Conservation (phyloP, 2,329 filamentous ascomycete genomes). For the Ophiostoma novo-ulmi region DNA sequence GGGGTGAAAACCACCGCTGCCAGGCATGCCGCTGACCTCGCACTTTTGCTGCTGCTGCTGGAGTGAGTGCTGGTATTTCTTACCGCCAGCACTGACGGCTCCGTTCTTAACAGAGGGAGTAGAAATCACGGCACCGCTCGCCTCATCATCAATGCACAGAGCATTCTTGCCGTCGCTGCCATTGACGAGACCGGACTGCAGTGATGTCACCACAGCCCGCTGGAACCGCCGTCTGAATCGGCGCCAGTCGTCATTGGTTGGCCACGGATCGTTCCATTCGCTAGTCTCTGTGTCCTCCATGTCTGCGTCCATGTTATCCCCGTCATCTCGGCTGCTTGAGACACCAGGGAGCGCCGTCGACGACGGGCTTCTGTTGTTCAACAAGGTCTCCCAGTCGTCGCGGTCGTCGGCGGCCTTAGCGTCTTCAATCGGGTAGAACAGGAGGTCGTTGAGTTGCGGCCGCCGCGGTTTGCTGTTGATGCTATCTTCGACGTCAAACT, state of each 20-base stretch:
- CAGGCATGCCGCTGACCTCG: not conserved
- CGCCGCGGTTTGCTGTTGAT: conserved; percentile 42
- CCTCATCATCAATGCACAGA: conserved; percentile 13
- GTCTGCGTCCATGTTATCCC: not conserved
- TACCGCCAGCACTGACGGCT: not conserved
- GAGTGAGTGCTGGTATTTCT: not conserved
- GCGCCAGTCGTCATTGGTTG: conserved; percentile 40
- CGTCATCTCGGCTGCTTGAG: too few relatives aligned
- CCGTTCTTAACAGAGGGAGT: not conserved
- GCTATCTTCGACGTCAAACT: conserved; percentile 45
- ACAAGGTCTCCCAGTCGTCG: conserved; percentile 28
- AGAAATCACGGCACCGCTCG: not conserved
- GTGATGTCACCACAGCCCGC: conserved; percentile 32
- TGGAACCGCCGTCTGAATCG: conserved; percentile 36
- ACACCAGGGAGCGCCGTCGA: not conserved
- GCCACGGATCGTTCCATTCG: conserved; percentile 37
- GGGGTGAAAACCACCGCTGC: not conserved
- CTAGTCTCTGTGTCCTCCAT: conserved; percentile 27
- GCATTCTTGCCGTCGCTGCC: conserved; percentile 17
- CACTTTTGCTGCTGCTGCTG: conserved; percentile 7
- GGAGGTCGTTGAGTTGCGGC: conserved; percentile 40
- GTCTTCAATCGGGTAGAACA: conserved; percentile 36
- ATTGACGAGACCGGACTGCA: conserved; percentile 29
- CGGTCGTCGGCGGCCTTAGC: conserved; percentile 29
- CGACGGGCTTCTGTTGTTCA: conserved; percentile 11